These are phyloP conservation scores for Globisporangium barbulae DNA, from an alignment of 352 stramenopile species.

Conservation along the genomic window DNA sequence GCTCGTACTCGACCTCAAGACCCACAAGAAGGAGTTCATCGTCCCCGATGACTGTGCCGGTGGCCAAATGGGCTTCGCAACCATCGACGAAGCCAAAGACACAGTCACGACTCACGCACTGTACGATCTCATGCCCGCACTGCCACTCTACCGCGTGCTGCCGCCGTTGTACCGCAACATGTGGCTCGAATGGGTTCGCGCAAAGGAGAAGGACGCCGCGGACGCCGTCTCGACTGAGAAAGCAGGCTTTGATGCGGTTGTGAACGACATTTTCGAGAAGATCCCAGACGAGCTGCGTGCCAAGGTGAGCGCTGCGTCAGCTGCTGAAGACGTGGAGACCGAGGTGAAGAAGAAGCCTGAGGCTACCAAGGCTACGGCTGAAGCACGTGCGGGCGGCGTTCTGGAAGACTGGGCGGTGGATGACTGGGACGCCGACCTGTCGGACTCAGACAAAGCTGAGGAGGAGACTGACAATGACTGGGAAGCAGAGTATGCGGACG, in stretches of 20 bases:
- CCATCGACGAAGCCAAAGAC: conserved; percentile 75
- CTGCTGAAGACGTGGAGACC: neutral
- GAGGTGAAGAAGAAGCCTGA: conserved; percentile 13
- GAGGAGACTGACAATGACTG: neutral
- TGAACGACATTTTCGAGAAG: conserved; percentile 43
- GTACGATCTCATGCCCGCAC: conserved; percentile 80
- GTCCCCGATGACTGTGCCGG: conserved; percentile 31
- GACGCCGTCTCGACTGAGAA: conserved; percentile 34
- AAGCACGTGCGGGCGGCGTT: neutral
- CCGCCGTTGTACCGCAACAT: conserved; percentile 85
- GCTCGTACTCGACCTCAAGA: conserved; percentile 48
- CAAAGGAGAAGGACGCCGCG: conserved; percentile 33
- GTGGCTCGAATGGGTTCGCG: conserved; percentile 74
- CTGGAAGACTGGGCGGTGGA: conserved; percentile 62
- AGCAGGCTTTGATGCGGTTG: conserved; percentile 47
- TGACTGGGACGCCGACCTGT: conserved; percentile 69
- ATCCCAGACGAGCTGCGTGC: conserved; percentile 50
- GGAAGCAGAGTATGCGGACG: conserved; percentile 3
- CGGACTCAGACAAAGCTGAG: conserved; percentile 21
- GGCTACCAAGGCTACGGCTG: neutral
- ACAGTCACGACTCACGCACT: conserved; percentile 77
- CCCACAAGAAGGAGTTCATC: conserved; percentile 34
- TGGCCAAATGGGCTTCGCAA: conserved; percentile 40
- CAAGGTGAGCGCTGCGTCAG: conserved; percentile 18
- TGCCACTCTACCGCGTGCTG: conserved; percentile 89